Percentiles rank a stretch among this genome's conserved stretches.
Evolutionary conservation across 768 basidiomycete genomes (phyloP).

Genomic region (Exsudoporus frostii): DNA sequence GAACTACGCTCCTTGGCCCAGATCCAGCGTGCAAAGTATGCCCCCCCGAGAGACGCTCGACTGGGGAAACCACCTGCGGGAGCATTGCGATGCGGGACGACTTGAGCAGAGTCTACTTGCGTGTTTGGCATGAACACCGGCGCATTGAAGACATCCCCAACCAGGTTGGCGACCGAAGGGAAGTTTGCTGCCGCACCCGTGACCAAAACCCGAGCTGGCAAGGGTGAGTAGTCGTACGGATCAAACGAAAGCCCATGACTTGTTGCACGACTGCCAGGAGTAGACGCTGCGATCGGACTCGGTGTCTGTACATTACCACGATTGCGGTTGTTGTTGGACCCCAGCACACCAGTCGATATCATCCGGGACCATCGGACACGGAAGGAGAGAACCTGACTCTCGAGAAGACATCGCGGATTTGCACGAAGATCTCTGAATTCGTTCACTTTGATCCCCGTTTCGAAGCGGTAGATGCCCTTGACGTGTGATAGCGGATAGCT

Average conservation of each 20-base stretch:
- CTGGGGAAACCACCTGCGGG: slow-evolving; percentile 68
- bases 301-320: slow-evolving; percentile 34
- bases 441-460: slow-evolving; percentile 82
- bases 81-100: slow-evolving; percentile 66
- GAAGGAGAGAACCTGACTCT: slow-evolving; percentile 78
- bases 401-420: slow-evolving; percentile 82
- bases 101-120: slow-evolving; percentile 75
- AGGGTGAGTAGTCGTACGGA: slow-evolving; percentile 65
- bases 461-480: slow-evolving; percentile 85
- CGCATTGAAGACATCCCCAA: slow-evolving; percentile 81
- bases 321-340: slow-evolving; percentile 34
- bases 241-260: slow-evolving; percentile 72
- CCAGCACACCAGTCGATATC: slow-evolving; percentile 65
- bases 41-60: slow-evolving; percentile 67
- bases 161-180: slow-evolving; percentile 74
- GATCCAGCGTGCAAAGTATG: slow-evolving; percentile 82
- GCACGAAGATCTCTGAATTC: slow-evolving; percentile 88
- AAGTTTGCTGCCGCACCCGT: slow-evolving; percentile 84
- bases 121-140: slow-evolving; percentile 72
- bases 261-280: slow-evolving; percentile 22
- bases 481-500: slow-evolving; percentile 72
- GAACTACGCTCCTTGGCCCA: slow-evolving; percentile 64
- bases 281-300: slow-evolving; percentile 20
- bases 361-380: slow-evolving; percentile 80
- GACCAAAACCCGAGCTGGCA: slow-evolving; percentile 65